Evolutionary conservation across 768 basidiomycete genomes (phyloP), one percentile per base, ranked within the genome.

Genomic region (Paxillus ammoniavirescens): DNA sequence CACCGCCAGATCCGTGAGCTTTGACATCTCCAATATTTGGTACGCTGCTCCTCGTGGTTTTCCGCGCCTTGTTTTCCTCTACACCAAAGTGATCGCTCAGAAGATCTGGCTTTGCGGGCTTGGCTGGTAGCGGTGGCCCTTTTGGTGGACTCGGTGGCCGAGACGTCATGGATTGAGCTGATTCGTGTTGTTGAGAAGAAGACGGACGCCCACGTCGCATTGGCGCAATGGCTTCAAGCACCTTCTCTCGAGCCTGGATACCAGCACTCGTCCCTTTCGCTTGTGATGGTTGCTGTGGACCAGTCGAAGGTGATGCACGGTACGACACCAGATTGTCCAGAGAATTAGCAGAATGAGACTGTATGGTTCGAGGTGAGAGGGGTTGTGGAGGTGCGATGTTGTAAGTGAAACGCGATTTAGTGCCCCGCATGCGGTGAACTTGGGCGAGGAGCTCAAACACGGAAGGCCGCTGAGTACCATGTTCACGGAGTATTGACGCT

Each of bases 401-500:
- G 63, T 97, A 97, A 37, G 82, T 74, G 63, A 87, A 89, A 37
- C 81, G 80, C 7, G 93, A 91, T 66, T 84, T 89, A 1, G 93
- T 93, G 10, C 94, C 93, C 18, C 95, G 87, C 61, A 97, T 80
- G 30, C 79, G 78, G 72, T 98, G 97, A 1, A 95, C 91, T 54
- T 82, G 81, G 43, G 79, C 75, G 42, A 98, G 84, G 13, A 96
- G 72, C 61, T 97, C 92, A 62, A 95, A 98, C 14, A 91, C 88
- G 13, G 83, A 82, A 9, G 96, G 97, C 14, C 97, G 81, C 59
- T 91, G 87, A 3, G 82, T 67, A 2, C 95, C 93, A 57, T 93
- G 88, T 65, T 98, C 97, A 47, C 88, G 85, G 23, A 99, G 81
- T 92, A 97, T 97, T 5, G 91, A 91, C 0, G 78, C 93, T 98